Evolutionary conservation across 805 yeast genomes (phyloP).

Genomic region (Kodamaea neixiangensis): DNA sequence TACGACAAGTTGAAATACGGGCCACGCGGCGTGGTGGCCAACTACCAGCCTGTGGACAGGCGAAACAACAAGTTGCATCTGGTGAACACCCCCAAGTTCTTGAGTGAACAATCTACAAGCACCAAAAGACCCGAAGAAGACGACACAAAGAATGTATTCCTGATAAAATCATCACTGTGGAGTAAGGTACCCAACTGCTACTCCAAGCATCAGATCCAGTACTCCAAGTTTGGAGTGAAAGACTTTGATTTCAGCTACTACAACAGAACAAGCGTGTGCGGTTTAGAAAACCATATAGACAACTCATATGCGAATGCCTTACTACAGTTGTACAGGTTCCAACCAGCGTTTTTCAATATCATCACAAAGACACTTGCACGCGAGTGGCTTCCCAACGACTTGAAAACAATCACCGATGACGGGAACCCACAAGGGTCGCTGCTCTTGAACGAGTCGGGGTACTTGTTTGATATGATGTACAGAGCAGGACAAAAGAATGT

Average conservation of each 20-base stretch:
- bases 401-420: conserved; percentile 24
- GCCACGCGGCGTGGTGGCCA: conserved; percentile 48
- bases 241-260: conserved; percentile 90
- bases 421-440: conserved; percentile 47
- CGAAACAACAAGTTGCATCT: conserved; percentile 46
- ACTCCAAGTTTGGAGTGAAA: conserved; percentile 88
- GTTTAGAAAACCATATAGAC: conserved; percentile 85
- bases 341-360: conserved; percentile 70
- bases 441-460: conserved; percentile 79
- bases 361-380: conserved; percentile 55
- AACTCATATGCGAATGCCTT: conserved; percentile 73
- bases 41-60: conserved; percentile 39
- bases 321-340: conserved; percentile 76
- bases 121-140: conserved; percentile 4
- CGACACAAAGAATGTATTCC: conserved; percentile 8
- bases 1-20: conserved; percentile 63
- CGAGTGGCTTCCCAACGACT: conserved; percentile 46
- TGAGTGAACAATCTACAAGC: conserved; percentile 48
- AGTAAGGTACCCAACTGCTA: conserved; percentile 68
- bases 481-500: conserved; percentile 74
- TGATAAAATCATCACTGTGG: conserved; percentile 4
- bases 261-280: conserved; percentile 69
- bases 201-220: conserved; percentile 70
- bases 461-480: conserved; percentile 85
- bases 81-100: conserved; percentile 58